Conservation (phyloP, 139 green algal genomes). For the Asterochloris erici region DNA sequence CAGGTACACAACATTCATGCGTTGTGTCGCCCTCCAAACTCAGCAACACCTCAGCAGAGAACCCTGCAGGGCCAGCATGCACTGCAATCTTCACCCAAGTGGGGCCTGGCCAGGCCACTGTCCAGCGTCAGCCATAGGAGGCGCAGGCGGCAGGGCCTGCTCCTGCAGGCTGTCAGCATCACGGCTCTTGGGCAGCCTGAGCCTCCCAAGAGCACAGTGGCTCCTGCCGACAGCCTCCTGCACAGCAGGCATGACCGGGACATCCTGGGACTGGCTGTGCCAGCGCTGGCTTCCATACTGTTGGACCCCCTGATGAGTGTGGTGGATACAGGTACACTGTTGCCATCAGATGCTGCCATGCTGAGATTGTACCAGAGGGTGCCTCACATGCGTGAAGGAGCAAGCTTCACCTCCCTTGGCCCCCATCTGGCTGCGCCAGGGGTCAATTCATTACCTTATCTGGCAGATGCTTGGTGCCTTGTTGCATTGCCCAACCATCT, state of each 20-base stretch:
- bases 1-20: too few relatives aligned
- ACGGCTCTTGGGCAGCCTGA: not conserved
- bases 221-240: not conserved
- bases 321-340: slow-evolving; percentile 22
- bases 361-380: not conserved
- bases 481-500: not conserved
- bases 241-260: slow-evolving; percentile 13
- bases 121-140: too few relatives aligned
- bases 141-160: not conserved
- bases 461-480: not conserved
- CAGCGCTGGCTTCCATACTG: slow-evolving; percentile 18
- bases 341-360: not conserved
- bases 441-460: not conserved
- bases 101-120: too few relatives aligned
- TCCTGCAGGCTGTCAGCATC: not conserved
- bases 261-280: slow-evolving; percentile 23
- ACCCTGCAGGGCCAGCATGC: too few relatives aligned
- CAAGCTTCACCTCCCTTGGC: not conserved
- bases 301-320: slow-evolving; percentile 12
- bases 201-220: not conserved
- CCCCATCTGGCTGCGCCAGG: not conserved
- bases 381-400: not conserved
- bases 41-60: too few relatives aligned
- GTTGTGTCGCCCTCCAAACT: too few relatives aligned
- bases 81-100: too few relatives aligned